Evolutionary conservation across 441 rosid genomes (phyloP).

Genomic region (Erodium chrysanthum): DNA sequence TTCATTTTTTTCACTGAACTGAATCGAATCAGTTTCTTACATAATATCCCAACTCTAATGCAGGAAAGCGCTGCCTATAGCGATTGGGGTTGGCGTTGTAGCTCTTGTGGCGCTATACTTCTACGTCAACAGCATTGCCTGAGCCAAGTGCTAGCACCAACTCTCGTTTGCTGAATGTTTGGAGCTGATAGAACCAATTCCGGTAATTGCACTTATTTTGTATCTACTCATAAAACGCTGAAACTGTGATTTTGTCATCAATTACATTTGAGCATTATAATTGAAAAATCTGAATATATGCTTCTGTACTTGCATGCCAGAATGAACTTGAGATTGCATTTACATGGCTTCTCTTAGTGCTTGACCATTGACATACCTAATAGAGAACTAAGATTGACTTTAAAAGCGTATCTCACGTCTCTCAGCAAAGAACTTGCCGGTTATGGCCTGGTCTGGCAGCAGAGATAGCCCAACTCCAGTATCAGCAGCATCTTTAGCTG

Average conservation of each 20-base stretch:
- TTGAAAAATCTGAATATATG: background rate
- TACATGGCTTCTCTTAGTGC: background rate
- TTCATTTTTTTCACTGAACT: background rate
- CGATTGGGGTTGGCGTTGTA: slow-evolving; percentile 46
- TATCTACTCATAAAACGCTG: background rate
- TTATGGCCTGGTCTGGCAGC: slow-evolving; percentile 48
- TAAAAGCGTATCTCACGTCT: slow-evolving; percentile 75
- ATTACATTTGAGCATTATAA: background rate
- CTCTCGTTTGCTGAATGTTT: background rate
- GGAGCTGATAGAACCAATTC: background rate
- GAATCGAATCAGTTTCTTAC: background rate
- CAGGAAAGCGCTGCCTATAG: slow-evolving; percentile 73
- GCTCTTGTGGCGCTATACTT: slow-evolving; percentile 69
- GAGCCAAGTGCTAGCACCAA: slow-evolving; percentile 14
- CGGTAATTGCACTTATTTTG: background rate
- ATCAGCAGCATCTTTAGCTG: slow-evolving; percentile 73
- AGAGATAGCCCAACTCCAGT: slow-evolving; percentile 87
- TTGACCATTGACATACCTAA: background rate
- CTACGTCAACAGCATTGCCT: slow-evolving; percentile 46
- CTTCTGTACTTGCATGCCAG: background rate
- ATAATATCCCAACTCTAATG: background rate
- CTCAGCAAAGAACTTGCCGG: slow-evolving; percentile 86
- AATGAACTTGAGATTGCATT: background rate
- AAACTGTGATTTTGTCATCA: background rate
- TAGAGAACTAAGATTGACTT: slow-evolving; percentile 15